Percentiles rank a stretch among this genome's conserved stretches.
Conservation (phyloP, 768 basidiomycete genomes). For the Kwoniella pini region DNA sequence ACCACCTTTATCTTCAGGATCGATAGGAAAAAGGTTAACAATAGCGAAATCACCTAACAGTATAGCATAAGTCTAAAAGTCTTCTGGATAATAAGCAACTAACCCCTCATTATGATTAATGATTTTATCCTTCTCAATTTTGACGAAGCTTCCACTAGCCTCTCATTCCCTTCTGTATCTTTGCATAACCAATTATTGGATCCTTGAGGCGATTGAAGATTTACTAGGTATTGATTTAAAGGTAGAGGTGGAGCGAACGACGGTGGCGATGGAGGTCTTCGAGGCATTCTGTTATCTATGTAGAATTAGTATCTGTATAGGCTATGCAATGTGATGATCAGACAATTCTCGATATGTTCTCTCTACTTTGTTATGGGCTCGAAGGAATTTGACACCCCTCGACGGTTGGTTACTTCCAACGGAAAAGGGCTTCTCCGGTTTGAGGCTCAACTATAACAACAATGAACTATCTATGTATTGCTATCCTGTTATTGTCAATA, state of each 20-base stretch:
- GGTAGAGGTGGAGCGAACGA: slow-evolving; percentile 29
- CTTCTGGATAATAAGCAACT: background rate
- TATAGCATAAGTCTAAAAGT: background rate
- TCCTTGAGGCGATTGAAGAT: slow-evolving; percentile 32
- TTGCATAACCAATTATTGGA: slow-evolving; percentile 33
- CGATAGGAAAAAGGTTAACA: slow-evolving; percentile 30
- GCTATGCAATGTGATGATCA: no score
- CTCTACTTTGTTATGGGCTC: no score
- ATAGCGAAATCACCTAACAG: slow-evolving; percentile 36
- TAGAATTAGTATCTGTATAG: no score
- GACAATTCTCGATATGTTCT: no score
- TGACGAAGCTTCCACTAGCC: slow-evolving; percentile 34
- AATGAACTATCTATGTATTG: no score
- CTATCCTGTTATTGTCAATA: no score
- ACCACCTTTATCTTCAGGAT: slow-evolving; percentile 25
- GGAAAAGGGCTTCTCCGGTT: background rate
- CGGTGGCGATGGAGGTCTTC: slow-evolving; percentile 13
- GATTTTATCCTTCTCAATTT: slow-evolving; percentile 28
- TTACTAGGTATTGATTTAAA: slow-evolving; percentile 26
- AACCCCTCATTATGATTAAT: slow-evolving; percentile 28
- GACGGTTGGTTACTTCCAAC: background rate
- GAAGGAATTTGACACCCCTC: background rate
- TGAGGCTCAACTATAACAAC: no score
- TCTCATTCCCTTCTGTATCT: slow-evolving; percentile 25
- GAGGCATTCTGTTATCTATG: no score